Evolutionary conservation across 352 stramenopile genomes (phyloP), one percentile per base, ranked within the genome.

Genomic region (Pythium biforme): DNA sequence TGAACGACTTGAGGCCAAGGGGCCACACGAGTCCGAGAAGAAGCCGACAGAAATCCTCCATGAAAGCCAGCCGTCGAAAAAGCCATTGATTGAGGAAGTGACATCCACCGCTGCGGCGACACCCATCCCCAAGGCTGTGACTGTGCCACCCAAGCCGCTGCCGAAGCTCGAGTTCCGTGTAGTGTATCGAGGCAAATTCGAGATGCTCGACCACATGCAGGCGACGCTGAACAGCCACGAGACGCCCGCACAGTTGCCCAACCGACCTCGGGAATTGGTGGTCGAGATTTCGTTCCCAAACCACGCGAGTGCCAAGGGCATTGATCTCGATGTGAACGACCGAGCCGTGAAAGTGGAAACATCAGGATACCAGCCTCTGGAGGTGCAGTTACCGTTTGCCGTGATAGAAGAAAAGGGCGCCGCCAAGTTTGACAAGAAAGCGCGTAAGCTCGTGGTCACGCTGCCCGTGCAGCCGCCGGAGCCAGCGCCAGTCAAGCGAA

Each of bases 391-490:
- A 20, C 86, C 89, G 19, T 96, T 87, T 63, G 72, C 78, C 0
- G 86, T 97, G 4, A 45, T 92, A 9, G 83, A 96, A 60, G 64
- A 75, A 11, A 93, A 92, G 20, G 88, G 86, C 0, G 74, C 59
- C 52, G 89, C 90, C 27, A 89, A 79, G 39, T 97, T 94, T 64
- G 86, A 97, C 52, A 95, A 95, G 56, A 87, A 84, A 34, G 73
- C 61, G 4, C 74, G 78, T 15, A 81, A 86, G 26, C 59, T 97
- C 1, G 61, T 90, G 4, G 80, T 97, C 14, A 94, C 86, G 29
- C 64, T 97, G 41, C 87, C 87, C 0, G 85, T 97, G 27, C 73
- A 86, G 19, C 77, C 86, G 4, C 84, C 79, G 9, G 49, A 74
- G 4, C 68, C 66, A 11, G 66, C 59, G 4, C 19, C 52, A 15